A percentile compares a stretch with the other conserved stretches of the same genome.
These are phyloP conservation scores for Metarhizium guizhouense DNA, from an alignment of 2,329 filamentous ascomycete genomes.

Conservation along the genomic window DNA sequence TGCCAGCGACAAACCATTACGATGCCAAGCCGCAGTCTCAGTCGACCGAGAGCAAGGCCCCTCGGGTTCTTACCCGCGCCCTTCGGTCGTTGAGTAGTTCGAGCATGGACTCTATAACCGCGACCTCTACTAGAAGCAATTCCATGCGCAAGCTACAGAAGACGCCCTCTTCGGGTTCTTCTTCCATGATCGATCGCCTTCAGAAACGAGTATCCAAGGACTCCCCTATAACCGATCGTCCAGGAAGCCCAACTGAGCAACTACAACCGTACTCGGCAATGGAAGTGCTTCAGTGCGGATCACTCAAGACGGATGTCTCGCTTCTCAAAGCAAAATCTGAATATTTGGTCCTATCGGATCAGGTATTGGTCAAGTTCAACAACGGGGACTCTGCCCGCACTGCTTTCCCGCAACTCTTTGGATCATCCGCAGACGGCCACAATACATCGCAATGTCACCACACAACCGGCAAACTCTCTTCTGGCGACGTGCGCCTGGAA, in stretches of 20 bases:
- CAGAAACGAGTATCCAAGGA: slow-evolving; percentile 31
- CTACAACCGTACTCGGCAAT: slow-evolving; percentile 24
- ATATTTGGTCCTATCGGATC: slow-evolving; percentile 43
- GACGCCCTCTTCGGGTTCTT: slow-evolving; percentile 26
- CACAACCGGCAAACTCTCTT: slow-evolving; percentile 17
- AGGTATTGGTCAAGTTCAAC: slow-evolving; percentile 41
- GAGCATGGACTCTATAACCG: slow-evolving; percentile 30
- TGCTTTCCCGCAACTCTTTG: slow-evolving; percentile 37
- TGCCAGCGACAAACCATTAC: slow-evolving; percentile 12
- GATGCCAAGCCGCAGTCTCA: slow-evolving; percentile 13
- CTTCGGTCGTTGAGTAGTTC: slow-evolving; percentile 31
- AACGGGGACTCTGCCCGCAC: slow-evolving; percentile 36
- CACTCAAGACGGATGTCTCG: slow-evolving; percentile 40
- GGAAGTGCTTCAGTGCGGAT: slow-evolving; percentile 34
- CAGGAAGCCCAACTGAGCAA: slow-evolving; percentile 19
- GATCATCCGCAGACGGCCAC: slow-evolving; percentile 14
- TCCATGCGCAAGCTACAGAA: slow-evolving; percentile 28
- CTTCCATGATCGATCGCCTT: slow-evolving; percentile 32
- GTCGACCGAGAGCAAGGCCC: slow-evolving; percentile 22
- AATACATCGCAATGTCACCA: slow-evolving; percentile 15
- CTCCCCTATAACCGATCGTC: slow-evolving; percentile 22
- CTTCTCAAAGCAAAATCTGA: slow-evolving; percentile 39
- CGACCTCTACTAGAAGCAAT: slow-evolving; percentile 19
- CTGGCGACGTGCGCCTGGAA: slow-evolving; percentile 31
- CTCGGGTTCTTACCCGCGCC: slow-evolving; percentile 26